Evolutionary conservation across 2,329 filamentous ascomycete genomes (phyloP).

Genomic region (Colletotrichum karsti): DNA sequence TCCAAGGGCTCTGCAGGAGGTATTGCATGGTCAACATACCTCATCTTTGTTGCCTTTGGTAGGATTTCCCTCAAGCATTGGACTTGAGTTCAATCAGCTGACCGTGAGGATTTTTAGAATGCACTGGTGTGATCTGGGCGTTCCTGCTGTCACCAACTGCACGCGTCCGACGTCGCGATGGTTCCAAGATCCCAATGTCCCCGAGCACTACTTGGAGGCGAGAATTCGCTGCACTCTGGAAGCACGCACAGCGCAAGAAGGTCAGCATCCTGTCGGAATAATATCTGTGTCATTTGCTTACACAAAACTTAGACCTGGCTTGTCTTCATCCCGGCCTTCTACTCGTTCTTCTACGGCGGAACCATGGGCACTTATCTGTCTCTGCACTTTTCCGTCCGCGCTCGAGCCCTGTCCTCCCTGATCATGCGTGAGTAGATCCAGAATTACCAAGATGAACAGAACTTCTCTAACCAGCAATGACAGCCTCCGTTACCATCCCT

Average conservation of each 20-base stretch:
- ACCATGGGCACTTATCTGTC: slow-evolving; percentile 36
- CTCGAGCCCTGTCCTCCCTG: slow-evolving; percentile 34
- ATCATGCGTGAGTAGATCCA: slow-evolving; percentile 5
- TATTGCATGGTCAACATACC: slow-evolving; percentile 37
- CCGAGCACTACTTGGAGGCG: slow-evolving; percentile 31
- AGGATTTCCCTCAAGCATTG: not conserved
- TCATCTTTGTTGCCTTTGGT: slow-evolving; percentile 38
- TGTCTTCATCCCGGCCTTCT: slow-evolving; percentile 34
- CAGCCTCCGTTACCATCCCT: slow-evolving; percentile 10
- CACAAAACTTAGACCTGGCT: slow-evolving; percentile 32
- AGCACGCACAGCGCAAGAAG: slow-evolving; percentile 29
- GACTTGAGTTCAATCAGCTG: rapidly evolving
- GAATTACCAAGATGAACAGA: too few species aligned
- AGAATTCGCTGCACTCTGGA: slow-evolving; percentile 35
- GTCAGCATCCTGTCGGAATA: slow-evolving; percentile 1
- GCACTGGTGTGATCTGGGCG: slow-evolving; percentile 35
- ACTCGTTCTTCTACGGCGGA: slow-evolving; percentile 48
- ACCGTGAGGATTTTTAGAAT: slow-evolving; percentile 25
- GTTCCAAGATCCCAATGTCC: slow-evolving; percentile 33
- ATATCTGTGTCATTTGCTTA: not conserved
- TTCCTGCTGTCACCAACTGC: slow-evolving; percentile 37
- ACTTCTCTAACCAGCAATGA: rapidly evolving
- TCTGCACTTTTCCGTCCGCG: slow-evolving; percentile 35
- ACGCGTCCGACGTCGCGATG: slow-evolving; percentile 38
- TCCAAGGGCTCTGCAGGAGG: slow-evolving; percentile 33